Conservation (phyloP, 2,329 filamentous ascomycete species). For the Ascomycota sp. region DNA sequence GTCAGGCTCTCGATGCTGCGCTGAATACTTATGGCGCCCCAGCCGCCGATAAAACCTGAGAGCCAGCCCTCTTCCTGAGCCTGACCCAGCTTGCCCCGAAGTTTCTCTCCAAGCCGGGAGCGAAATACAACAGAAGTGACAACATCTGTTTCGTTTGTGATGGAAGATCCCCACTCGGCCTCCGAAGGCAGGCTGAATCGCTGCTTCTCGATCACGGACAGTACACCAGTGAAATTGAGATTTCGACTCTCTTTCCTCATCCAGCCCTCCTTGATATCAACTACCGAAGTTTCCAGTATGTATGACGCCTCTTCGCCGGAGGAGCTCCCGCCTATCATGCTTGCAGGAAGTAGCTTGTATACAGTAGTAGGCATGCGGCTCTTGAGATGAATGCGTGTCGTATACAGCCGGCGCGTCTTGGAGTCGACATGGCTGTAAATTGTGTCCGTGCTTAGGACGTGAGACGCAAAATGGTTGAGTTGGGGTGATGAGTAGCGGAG, state of each 20-base stretch:
- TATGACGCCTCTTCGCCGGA: conserved; percentile 52
- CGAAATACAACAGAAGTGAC: conserved; percentile 55
- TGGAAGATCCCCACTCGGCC: conserved; percentile 6
- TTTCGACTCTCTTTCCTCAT: conserved; percentile 70
- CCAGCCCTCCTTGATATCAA: conserved; percentile 63
- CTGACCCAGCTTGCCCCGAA: conserved; percentile 32
- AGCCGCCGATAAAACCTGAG: conserved; percentile 30
- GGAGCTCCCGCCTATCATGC: conserved; percentile 38
- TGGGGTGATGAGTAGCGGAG: conserved; percentile 57
- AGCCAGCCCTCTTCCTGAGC: conserved; percentile 27
- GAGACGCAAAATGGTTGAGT: conserved; percentile 59
- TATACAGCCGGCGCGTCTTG: conserved; percentile 53
- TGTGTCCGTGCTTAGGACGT: conserved; percentile 69
- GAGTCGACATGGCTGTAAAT: conserved; percentile 56
- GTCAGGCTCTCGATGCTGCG: conserved; percentile 63
- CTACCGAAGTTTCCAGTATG: conserved; percentile 60
- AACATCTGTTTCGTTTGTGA: conserved; percentile 37
- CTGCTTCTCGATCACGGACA: conserved; percentile 61
- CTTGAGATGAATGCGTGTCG: conserved; percentile 63
- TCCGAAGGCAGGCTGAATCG: conserved; percentile 31
- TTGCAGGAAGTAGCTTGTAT: conserved; percentile 53
- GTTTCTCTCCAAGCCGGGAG: conserved; percentile 49
- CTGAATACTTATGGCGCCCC: conserved; percentile 54
- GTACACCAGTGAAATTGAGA: conserved; percentile 61
- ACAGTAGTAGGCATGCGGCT: conserved; percentile 57